phyloP scores from a whole-genome alignment of 192 early-diverging fungal species.

The Mortierella antarctica region DNA sequence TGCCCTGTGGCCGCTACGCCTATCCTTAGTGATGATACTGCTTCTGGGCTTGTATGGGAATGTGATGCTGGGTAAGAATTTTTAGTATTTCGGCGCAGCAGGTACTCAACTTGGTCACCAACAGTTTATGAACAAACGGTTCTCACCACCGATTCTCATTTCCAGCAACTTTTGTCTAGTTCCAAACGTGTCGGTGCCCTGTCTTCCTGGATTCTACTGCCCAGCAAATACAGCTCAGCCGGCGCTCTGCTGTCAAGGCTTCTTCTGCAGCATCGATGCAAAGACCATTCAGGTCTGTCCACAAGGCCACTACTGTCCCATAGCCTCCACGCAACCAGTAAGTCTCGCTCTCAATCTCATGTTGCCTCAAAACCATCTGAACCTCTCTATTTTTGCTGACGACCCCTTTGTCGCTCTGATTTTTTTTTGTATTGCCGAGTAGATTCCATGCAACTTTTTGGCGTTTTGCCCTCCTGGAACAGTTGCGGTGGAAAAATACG shows the following conservation, averaged over 20 bases:
- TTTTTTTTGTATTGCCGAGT: not conserved
- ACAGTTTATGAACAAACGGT: not conserved
- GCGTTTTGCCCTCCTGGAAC: constrained; percentile 52
- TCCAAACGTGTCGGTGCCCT: constrained; percentile 35
- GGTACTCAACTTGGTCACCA: not conserved
- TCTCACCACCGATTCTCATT: not conserved
- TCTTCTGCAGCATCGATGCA: constrained; percentile 61
- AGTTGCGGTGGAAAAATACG: constrained; percentile 34
- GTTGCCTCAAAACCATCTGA: not conserved
- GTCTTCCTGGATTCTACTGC: constrained; percentile 57
- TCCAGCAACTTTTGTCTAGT: constrained; percentile 34
- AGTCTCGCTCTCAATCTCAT: not conserved
- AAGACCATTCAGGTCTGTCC: constrained; percentile 61
- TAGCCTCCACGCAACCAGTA: constrained; percentile 28
- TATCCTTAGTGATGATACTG: constrained; percentile 1
- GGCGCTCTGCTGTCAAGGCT: constrained; percentile 67
- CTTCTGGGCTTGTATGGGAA: constrained; percentile 32
- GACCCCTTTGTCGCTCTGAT: not conserved
- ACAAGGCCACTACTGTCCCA: constrained; percentile 35
- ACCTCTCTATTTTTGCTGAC: not conserved
- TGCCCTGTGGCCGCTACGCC: constrained; percentile 37
- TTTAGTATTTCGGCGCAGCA: not conserved
- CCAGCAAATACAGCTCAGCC: constrained; percentile 65
- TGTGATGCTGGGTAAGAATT: constrained; percentile 40
- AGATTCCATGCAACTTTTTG: constrained; percentile 35